phyloP scores from a whole-genome alignment of 768 basidiomycete genomes.

The Mycena indigotica region DNA sequence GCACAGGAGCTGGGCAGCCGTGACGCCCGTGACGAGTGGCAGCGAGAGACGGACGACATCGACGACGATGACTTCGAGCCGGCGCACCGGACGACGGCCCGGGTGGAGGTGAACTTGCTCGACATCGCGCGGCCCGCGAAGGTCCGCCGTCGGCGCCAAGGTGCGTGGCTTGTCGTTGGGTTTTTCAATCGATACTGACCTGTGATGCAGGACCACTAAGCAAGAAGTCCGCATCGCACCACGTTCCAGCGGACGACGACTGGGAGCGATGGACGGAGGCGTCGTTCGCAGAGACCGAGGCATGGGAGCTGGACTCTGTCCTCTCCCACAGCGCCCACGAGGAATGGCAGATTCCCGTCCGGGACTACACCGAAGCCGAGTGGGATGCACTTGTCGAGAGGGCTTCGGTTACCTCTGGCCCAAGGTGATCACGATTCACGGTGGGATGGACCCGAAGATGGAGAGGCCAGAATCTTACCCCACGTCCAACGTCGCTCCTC shows the following conservation, averaged over 20 bases:
- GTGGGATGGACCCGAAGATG: too few species aligned
- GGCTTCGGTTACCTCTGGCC: too few species aligned
- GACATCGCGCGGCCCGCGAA: not conserved
- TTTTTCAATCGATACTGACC: not conserved
- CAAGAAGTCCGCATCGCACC: not conserved
- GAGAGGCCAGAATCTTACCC: too few species aligned
- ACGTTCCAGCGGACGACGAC: not conserved
- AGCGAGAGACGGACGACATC: not conserved
- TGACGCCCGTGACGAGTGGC: not conserved
- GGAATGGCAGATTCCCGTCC: not conserved
- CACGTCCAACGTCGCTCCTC: too few species aligned
- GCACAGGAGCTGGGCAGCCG: not conserved
- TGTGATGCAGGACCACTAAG: not conserved
- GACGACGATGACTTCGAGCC: not conserved
- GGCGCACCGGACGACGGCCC: not conserved
- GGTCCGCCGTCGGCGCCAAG: too few species aligned
- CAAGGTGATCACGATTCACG: too few species aligned
- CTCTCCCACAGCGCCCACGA: not conserved
- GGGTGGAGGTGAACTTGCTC: not conserved
- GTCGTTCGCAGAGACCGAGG: not conserved
- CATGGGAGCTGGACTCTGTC: not conserved
- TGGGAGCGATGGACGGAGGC: slow-evolving; percentile 1
- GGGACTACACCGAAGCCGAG: not conserved
- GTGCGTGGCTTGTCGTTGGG: not conserved
- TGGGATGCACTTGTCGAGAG: too few species aligned